Base-by-base conservation (phyloP, 306 rosid species). In the Sechiopsis laciniata region DNA sequence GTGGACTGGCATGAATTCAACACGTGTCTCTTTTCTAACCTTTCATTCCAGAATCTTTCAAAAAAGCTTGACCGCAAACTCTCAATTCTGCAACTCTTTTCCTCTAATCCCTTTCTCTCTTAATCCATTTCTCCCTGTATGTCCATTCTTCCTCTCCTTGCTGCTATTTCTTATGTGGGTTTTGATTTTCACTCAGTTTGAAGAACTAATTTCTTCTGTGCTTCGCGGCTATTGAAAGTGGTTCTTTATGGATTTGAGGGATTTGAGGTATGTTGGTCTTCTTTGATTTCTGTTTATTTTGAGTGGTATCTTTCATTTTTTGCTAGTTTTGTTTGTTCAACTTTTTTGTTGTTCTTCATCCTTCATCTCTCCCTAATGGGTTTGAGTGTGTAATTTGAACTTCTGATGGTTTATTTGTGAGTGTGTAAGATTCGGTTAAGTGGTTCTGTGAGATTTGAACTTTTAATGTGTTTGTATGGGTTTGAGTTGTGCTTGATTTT, bases 1-100 rank as follows among this genome's bases (percentile, higher is more conserved):
- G 46, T 40, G 78, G 69, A 72, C 35, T 75, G 91, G 86, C 80
- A 76, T 76, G 78, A 19, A 78, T 72, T 53, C 21, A 56, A 71
- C 84, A 87, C 96, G 98, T 88, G 96, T 92, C 83, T 21, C 2
- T 9, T 58, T 35, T 53, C 66, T 3, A 67, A 66, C 98, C 98
- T 87, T 82, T 59, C 71, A 71, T 69, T 58, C 45, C 46, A 57
- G 83, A 82, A 78, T 85, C 83, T 78, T 32, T 63, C 19, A 40
- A 26, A 50, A 7, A 71, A 74, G 82, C 71, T 60, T 75, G 78
- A 24, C 32, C 16, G 74, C 46, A 16, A 50, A 78, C 67, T 24
- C 77, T 70, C 51, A 77, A 77, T 86, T 73, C 64, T 32, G 61
- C 70, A 42, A 11, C 21, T 55, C 74, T 48, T 20, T 17, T 10